Conservation (phyloP, 2,329 filamentous ascomycete species). For the Parastagonospora avenae region DNA sequence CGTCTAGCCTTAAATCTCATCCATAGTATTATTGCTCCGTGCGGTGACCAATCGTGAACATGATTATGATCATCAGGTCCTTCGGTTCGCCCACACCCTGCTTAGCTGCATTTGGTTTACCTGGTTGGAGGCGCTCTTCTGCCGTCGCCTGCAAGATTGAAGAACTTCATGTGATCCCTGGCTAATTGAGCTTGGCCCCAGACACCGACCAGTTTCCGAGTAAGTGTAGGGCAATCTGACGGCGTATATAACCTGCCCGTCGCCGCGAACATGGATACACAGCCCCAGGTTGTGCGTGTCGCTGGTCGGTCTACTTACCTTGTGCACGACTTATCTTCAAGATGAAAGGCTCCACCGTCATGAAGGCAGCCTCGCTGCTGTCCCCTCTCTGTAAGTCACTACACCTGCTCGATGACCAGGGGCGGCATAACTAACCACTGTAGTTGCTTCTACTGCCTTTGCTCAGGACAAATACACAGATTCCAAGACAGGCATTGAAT, state of each 20-base stretch:
- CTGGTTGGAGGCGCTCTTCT: constrained; percentile 33
- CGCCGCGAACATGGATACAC: constrained; percentile 25
- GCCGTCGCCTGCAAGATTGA: constrained; percentile 14
- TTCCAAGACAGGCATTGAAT: constrained; percentile 36
- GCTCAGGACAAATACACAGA: constrained; percentile 42
- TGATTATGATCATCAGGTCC: constrained; percentile 33
- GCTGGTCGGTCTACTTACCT: constrained; percentile 19
- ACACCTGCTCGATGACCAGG: constrained; percentile 1
- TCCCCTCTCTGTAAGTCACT: constrained; percentile 38
- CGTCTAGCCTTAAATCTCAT: constrained; percentile 28
- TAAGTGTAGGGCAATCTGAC: constrained; percentile 28
- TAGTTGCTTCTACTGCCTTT: constrained; percentile 30
- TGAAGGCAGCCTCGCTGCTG: constrained; percentile 45
- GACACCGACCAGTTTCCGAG: constrained; percentile 14
- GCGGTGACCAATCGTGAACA: constrained; percentile 29
- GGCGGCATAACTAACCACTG: constrained; percentile 11
- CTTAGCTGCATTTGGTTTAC: constrained; percentile 26
- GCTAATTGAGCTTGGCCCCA: constrained; percentile 25
- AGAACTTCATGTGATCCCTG: constrained; percentile 24
- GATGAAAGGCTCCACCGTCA: constrained; percentile 43
- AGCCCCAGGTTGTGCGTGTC: constrained; percentile 32
- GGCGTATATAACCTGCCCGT: constrained; percentile 35
- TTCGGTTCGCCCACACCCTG: constrained; percentile 18
- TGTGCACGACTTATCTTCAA: constrained; percentile 25
- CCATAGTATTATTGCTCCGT: constrained; percentile 21